Evolutionary conservation across 2,329 filamentous ascomycete genomes (phyloP), one percentile per base, ranked within the genome.

Genomic region (Clonostachys byssicola): DNA sequence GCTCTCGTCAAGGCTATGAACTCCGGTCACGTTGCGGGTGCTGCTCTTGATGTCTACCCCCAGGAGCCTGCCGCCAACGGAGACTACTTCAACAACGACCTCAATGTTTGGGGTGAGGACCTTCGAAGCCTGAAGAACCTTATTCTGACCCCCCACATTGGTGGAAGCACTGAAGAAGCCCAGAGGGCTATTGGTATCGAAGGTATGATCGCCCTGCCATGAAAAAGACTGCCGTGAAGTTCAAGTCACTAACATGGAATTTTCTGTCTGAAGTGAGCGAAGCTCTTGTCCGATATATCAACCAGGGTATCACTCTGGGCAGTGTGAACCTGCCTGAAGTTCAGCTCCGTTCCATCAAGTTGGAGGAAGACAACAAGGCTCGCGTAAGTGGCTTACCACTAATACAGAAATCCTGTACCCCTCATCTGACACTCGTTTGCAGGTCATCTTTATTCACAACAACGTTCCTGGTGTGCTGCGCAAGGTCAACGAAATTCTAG

Each of bases 311-410:
- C 48, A 99, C 94, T 4, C 70, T 95, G 23, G 92, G 91, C 55
- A 90, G 92, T 51, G 94, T 97, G 64, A 99, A 99, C 72, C 77
- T 99, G 74, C 94, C 94, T n/a, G 94, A 97, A 69, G 88, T 96
- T 57, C 85, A 85, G 57, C 78, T 99, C 59, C 87, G 94, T 56
- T 91, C 86, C n/a, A 73, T 96, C 58, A 96, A 91, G 3, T 80
- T 90, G 54, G 92, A 96, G 49, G 91, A 97, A 71, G 82, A 87
- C 20, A 85, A 96, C 64, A 88, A 94, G 65, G 91, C 92, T 47
- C 86, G 94, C 63, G 87, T 86, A 67, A 51, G 62, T 49, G 33
- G 23, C 23, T 30, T 30, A 30, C 23, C 13, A 10, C 33, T 8
- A 14, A 5, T 6, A 20, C 30, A 5, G 17, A 16, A 34, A 16